Percentiles rank a stretch among this genome's conserved stretches.
Evolutionary conservation across 2,329 filamentous ascomycete genomes (phyloP).

Genomic region (Cercospora sojina): DNA sequence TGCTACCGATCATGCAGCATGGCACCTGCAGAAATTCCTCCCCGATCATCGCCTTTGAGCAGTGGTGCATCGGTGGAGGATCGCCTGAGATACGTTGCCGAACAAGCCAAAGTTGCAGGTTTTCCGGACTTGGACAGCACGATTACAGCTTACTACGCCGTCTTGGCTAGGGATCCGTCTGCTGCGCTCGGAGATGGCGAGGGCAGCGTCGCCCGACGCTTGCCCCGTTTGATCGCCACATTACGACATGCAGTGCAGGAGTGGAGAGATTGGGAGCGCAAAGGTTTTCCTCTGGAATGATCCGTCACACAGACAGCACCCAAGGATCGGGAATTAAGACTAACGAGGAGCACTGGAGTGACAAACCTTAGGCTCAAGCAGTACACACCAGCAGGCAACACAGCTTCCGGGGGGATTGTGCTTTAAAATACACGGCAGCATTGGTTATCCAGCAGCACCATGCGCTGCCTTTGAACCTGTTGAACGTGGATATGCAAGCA

Average conservation of each 20-base stretch:
- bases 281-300: slow-evolving; percentile 9
- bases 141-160: slow-evolving; percentile 8
- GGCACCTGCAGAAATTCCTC: background rate
- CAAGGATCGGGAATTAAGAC: background rate
- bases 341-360: background rate
- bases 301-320: background rate
- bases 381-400: background rate
- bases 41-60: background rate
- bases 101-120: slow-evolving; percentile 4
- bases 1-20: slow-evolving; percentile 3
- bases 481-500: background rate
- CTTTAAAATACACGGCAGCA: background rate
- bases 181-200: background rate
- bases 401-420: background rate
- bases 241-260: slow-evolving; percentile 6
- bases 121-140: slow-evolving; percentile 3
- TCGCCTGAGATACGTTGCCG: slow-evolving; percentile 2
- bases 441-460: background rate
- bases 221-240: slow-evolving; percentile 7
- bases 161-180: slow-evolving; percentile 1
- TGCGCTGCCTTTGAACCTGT: background rate
- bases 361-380: background rate
- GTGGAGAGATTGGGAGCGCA: slow-evolving; percentile 8
- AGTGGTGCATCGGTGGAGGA: background rate
- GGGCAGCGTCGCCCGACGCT: background rate